Evolutionary conservation across 345 rosid genomes (phyloP).

Genomic region (Citropsis articulata): DNA sequence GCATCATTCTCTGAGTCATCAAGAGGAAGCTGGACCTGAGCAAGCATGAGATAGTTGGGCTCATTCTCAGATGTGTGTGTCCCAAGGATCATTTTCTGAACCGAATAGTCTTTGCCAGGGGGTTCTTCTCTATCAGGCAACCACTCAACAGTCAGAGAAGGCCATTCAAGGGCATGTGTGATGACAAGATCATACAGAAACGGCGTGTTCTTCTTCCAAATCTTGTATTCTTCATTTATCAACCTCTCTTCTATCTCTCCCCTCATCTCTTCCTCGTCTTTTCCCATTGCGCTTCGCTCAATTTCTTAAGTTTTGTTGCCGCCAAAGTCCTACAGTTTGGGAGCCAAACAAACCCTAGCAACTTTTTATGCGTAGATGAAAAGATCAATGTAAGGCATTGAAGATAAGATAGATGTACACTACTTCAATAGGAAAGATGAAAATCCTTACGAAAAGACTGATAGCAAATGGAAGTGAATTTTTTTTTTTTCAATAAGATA

Average conservation of each 20-base stretch:
- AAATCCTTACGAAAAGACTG: too few species aligned
- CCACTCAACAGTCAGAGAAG: slow-evolving; percentile 97
- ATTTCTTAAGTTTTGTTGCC: slow-evolving; percentile 17
- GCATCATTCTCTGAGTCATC: slow-evolving; percentile 89
- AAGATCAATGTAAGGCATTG: too few species aligned
- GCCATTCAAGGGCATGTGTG: slow-evolving; percentile 98
- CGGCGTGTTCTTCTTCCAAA: slow-evolving; percentile 99
- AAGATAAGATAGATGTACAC: too few species aligned
- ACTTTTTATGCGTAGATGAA: neutral
- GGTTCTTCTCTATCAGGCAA: slow-evolving; percentile 95
- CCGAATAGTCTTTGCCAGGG: slow-evolving; percentile 87
- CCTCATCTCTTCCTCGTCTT: slow-evolving; percentile 95
- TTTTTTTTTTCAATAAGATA: too few species aligned
- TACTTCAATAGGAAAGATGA: too few species aligned
- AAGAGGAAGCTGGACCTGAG: slow-evolving; percentile 96
- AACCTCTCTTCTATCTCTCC: slow-evolving; percentile 93
- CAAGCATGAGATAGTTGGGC: slow-evolving; percentile 92
- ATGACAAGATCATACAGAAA: slow-evolving; percentile 95
- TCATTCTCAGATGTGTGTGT: slow-evolving; percentile 99
- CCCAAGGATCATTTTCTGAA: slow-evolving; percentile 96
- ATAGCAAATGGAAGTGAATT: too few species aligned
- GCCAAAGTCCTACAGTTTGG: slow-evolving; percentile 9
- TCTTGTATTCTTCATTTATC: slow-evolving; percentile 96
- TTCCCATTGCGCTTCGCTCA: slow-evolving; percentile 50
- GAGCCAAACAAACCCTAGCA: neutral